phyloP scores from a whole-genome alignment of 768 basidiomycete species.

The Rhizopogon salebrosus region DNA sequence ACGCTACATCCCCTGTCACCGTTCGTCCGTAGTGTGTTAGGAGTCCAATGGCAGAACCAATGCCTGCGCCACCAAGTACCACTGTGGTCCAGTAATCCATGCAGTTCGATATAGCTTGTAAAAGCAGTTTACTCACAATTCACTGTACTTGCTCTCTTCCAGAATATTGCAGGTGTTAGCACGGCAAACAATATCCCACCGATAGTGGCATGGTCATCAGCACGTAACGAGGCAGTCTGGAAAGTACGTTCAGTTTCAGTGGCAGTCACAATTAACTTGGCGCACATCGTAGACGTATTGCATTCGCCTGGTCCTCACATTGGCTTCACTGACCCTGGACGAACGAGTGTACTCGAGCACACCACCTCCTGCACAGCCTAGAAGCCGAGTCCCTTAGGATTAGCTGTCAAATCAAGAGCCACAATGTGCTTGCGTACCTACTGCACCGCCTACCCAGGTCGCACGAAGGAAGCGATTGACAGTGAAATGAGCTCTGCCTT shows the following conservation, averaged over 20 bases:
- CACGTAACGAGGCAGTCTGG: conserved; percentile 53
- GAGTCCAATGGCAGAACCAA: conserved; percentile 59
- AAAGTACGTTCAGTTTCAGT: conserved; percentile 3
- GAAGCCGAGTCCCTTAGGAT: not conserved
- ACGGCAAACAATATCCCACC: conserved; percentile 61
- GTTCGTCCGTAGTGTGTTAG: conserved; percentile 50
- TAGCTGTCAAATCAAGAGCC: not conserved
- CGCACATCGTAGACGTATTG: conserved; percentile 55
- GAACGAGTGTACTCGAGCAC: conserved; percentile 59
- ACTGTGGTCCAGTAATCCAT: conserved; percentile 35
- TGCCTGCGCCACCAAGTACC: conserved; percentile 64
- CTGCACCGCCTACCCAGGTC: conserved; percentile 65
- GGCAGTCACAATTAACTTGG: conserved; percentile 2
- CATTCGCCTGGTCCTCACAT: conserved; percentile 44
- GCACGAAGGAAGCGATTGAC: conserved; percentile 63
- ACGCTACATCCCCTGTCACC: conserved; percentile 49
- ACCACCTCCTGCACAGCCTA: conserved; percentile 42
- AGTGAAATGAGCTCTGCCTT: conserved; percentile 49
- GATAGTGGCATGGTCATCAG: conserved; percentile 73
- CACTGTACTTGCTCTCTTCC: conserved; percentile 59
- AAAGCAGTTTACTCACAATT: conserved; percentile 42
- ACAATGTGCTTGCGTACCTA: conserved; percentile 35
- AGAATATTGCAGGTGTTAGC: conserved; percentile 64
- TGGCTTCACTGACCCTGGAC: conserved; percentile 44
- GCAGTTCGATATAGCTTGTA: not conserved